Evolutionary conservation across 208 protist species (phyloP), one percentile per base, ranked within the genome.

Genomic region (Crithidia mellificae): DNA sequence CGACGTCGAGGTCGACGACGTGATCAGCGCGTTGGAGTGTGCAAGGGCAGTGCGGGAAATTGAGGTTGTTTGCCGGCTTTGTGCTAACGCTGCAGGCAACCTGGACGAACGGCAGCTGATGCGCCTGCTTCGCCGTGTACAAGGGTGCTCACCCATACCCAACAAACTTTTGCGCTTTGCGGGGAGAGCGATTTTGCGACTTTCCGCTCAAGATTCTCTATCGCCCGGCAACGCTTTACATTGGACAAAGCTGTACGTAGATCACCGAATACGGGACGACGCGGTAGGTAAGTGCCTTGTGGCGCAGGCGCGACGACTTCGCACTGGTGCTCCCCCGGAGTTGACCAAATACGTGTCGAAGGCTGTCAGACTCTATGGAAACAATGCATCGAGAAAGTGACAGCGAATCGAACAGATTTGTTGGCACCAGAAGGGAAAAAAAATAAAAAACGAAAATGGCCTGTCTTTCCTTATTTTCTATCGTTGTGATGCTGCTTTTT

Each of bases 191-290:
- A 52, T 95, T n/a, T 30, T 90, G 12, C 52, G 58, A 7, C 44
- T 81, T 1, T 62, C 66, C 0, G 64, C 59, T 14, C 56, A 49
- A 54, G 46, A 63, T 17, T 24, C 49, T 27, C 69, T 95, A 39
- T 76, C 87, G 0, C 64, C 66, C 11, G 75, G 87, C 20, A 78
- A 81, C 54, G 83, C 85, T 4, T 34, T 87, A 11, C 30, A 75
- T 44, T 95, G 90, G 87, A 63, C 90, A 52, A 68, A 72, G 1
- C 61, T 95, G 20, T 95, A 95, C 54, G 62, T 81, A 6, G 63
- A 74, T 19, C 46, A 83, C 25, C 34, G 74, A 5, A 67, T 95
- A 20, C 71, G 77, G 11, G 90, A 95, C 63, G 83, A 89, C 72
- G 81, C 83, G 46, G 82, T 92, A 11, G 87, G 77, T 43, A 84